Base-by-base conservation (phyloP, 495 filamentous ascomycete species). In the Hypoxylon subgilvum region DNA sequence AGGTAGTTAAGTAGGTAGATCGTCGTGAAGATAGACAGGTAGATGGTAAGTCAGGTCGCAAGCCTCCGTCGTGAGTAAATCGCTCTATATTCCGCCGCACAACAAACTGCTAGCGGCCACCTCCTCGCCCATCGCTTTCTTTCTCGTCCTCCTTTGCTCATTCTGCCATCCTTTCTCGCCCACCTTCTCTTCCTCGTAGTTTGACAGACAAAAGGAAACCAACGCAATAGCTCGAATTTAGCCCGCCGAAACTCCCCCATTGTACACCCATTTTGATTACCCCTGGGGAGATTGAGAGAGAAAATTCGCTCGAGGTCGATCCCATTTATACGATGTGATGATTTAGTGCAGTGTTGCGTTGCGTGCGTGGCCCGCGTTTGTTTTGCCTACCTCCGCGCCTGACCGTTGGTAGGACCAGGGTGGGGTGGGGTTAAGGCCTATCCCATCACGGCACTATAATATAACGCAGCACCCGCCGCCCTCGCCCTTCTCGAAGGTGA, bases 401-500 rank as follows among this genome's bases (percentile, higher is more conserved):
- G n/a, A n/a, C n/a, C n/a, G n/a, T n/a, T n/a, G n/a, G n/a, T n/a
- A n/a, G n/a, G 23, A 27, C 23, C 23, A 8, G 23, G 23, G 23
- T 8, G 4, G 3, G 23, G 4, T 27, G 4, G 23, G 23, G 4
- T 27, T 27, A 4, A 8, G 6, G 23, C n/a, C n/a, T n/a, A 41
- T 18, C 16, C 9, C 10, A 10, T 43, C 16, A 42, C 38, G 13
- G 22, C 44, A 48, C 92, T 78, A 98, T 84, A 97, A 84, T 67
- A 98, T 92, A 38, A 90, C 83, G 74, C 94, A 98, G 80, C 94
- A 97, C 13, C 88, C 88, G 39, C 79, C 74, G 46, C 85, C 82
- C 72, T 96, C 89, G 19, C 86, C 84, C 73, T 93, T 93, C 66
- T 97, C 93, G 52, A 95, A 94, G 28, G 86, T 93, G 14, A 96